phyloP scores from a whole-genome alignment of 2,329 filamentous ascomycete species.

The Endothia cerciana region DNA sequence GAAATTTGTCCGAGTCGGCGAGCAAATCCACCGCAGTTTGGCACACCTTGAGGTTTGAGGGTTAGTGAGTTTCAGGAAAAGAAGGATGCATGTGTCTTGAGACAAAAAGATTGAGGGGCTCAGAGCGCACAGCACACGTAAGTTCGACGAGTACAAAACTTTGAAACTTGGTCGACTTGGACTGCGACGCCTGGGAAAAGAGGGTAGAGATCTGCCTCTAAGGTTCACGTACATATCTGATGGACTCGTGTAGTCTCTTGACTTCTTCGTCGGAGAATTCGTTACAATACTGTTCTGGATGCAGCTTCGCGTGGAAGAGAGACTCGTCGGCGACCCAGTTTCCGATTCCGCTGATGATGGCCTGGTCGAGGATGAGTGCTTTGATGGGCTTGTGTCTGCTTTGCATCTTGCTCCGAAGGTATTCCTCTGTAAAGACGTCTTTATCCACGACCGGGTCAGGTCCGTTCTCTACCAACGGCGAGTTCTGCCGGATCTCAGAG shows the following conservation, averaged over 20 bases:
- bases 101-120: background rate
- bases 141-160: no score
- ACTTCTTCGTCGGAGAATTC: slow-evolving; percentile 76
- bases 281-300: slow-evolving; percentile 92
- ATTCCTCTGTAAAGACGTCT: slow-evolving; percentile 75
- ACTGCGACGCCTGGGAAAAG: background rate
- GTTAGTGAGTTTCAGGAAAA: background rate
- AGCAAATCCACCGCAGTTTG: slow-evolving; percentile 76
- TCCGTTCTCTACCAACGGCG: slow-evolving; percentile 87
- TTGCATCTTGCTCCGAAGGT: slow-evolving; percentile 71
- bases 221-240: slow-evolving; percentile 56
- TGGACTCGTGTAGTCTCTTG: slow-evolving; percentile 69
- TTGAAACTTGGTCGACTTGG: background rate
- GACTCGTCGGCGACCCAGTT: slow-evolving; percentile 98
- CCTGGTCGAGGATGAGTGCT: slow-evolving; percentile 84
- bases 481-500: slow-evolving; percentile 72
- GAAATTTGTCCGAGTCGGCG: slow-evolving; percentile 83
- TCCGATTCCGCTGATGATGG: slow-evolving; percentile 87
- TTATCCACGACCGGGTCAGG: slow-evolving; percentile 89
- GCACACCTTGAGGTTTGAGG: slow-evolving; percentile 60
- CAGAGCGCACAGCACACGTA: background rate
- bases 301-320: slow-evolving; percentile 83
- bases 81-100: background rate
- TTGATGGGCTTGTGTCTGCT: slow-evolving; percentile 87
- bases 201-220: background rate